These are phyloP conservation scores for Colletotrichum tamarilloi DNA, from an alignment of 2,329 filamentous ascomycete species.

Conservation along the genomic window DNA sequence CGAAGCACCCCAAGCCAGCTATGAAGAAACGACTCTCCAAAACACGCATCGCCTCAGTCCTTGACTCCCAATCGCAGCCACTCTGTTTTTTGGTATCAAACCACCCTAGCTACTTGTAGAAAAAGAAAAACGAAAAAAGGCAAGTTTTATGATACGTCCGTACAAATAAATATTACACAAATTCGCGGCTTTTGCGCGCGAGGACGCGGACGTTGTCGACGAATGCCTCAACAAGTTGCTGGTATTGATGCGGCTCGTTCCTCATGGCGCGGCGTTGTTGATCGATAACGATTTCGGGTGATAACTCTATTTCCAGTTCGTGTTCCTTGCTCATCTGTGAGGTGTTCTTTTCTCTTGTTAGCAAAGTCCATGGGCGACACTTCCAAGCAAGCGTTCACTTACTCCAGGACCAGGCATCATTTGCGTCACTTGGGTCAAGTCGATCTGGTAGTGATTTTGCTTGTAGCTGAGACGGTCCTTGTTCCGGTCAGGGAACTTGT, in stretches of 20 bases:
- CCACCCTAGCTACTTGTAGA: slow-evolving; percentile 18
- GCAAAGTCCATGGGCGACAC: slow-evolving; percentile 23
- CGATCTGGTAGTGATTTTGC: slow-evolving; percentile 88
- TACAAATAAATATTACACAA: slow-evolving; percentile 36
- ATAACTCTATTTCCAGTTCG: slow-evolving; percentile 83
- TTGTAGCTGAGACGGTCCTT: slow-evolving; percentile 95
- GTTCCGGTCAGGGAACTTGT: slow-evolving; percentile 69
- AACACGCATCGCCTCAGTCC: slow-evolving; percentile 22
- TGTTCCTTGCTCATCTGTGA: slow-evolving; percentile 72
- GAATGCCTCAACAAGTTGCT: slow-evolving; percentile 77
- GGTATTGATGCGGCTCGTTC: slow-evolving; percentile 68
- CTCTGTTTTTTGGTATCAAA: slow-evolving; percentile 29
- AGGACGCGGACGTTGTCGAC: slow-evolving; percentile 78
- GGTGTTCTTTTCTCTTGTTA: slow-evolving; percentile 46
- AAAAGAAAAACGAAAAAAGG: neutral
- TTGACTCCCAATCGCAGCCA: slow-evolving; percentile 24
- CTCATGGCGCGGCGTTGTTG: slow-evolving; percentile 69
- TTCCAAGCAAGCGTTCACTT: slow-evolving; percentile 38
- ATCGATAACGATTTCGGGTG: slow-evolving; percentile 70
- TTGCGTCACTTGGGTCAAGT: slow-evolving; percentile 88
- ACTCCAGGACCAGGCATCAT: slow-evolving; percentile 49
- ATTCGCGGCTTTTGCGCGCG: slow-evolving; percentile 55
- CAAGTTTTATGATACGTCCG: neutral
- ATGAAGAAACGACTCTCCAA: slow-evolving; percentile 8
- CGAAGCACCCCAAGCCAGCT: neutral